A percentile compares a stretch with the other conserved stretches of the same genome.
phyloP scores from a whole-genome alignment of 2,329 filamentous ascomycete species.

The Hymenoscyphus fraxineus region DNA sequence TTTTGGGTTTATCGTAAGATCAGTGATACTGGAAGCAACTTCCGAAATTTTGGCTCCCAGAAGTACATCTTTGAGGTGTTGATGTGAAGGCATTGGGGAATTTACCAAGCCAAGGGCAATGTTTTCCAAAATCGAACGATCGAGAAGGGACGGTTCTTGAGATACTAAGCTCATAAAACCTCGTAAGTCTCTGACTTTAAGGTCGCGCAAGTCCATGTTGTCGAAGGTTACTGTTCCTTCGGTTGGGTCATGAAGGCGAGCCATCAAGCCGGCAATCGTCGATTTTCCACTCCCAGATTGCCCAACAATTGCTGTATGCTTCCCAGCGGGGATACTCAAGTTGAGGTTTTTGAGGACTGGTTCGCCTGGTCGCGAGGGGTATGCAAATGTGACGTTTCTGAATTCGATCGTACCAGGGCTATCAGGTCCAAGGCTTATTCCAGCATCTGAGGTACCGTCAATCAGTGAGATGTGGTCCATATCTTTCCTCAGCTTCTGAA shows the following conservation, averaged over 20 bases:
- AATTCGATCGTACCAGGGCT: slow-evolving; percentile 36
- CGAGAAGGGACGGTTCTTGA: slow-evolving; percentile 52
- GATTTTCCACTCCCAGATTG: slow-evolving; percentile 56
- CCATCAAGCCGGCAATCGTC: slow-evolving; percentile 51
- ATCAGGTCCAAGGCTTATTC: slow-evolving; percentile 13
- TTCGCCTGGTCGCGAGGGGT: slow-evolving; percentile 32
- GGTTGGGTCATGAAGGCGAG: slow-evolving; percentile 54
- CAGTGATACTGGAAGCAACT: slow-evolving; percentile 42
- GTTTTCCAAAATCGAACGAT: slow-evolving; percentile 41
- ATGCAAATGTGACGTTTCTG: slow-evolving; percentile 32
- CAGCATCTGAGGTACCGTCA: slow-evolving; percentile 21
- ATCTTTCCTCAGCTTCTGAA: slow-evolving; percentile 45
- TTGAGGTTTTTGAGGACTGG: slow-evolving; percentile 33
- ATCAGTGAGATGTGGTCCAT: slow-evolving; percentile 23
- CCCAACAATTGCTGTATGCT: slow-evolving; percentile 53
- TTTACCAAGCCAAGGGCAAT: slow-evolving; percentile 36
- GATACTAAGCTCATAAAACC: slow-evolving; percentile 50
- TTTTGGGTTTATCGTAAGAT: slow-evolving; percentile 49
- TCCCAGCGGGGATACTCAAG: slow-evolving; percentile 31
- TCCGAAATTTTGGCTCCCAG: slow-evolving; percentile 5
- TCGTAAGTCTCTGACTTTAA: slow-evolving; percentile 29
- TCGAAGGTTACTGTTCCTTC: slow-evolving; percentile 26
- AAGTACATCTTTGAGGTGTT: slow-evolving; percentile 39
- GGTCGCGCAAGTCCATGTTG: slow-evolving; percentile 16
- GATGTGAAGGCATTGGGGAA: slow-evolving; percentile 47